A percentile compares a stretch with the other conserved stretches of the same genome.
Evolutionary conservation across 768 basidiomycete genomes (phyloP).

Genomic region (Lyophyllum decastes): DNA sequence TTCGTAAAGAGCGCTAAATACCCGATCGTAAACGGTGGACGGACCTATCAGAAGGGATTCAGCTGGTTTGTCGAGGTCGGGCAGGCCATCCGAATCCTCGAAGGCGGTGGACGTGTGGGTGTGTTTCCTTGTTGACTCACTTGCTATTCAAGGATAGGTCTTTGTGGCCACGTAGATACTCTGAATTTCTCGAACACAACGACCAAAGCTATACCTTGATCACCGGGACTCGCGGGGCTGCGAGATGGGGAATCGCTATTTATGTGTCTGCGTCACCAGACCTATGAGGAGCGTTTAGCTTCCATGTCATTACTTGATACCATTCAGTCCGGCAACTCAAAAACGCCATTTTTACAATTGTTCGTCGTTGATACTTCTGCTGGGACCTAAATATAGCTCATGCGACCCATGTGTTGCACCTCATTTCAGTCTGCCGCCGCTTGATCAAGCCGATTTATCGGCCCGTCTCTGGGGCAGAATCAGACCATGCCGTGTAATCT

Average conservation of each 20-base stretch:
- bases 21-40: constrained; percentile 39
- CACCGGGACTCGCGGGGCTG: neutral
- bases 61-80: constrained; percentile 71
- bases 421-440: neutral
- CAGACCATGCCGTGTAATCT: neutral
- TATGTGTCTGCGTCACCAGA: neutral
- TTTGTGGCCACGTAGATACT: neutral
- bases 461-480: neutral
- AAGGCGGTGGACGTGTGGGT: constrained; percentile 49
- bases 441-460: neutral
- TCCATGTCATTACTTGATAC: neutral
- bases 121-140: constrained; percentile 45
- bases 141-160: neutral
- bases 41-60: constrained; percentile 57
- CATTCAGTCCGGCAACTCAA: neutral
- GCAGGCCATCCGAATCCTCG: constrained; percentile 63
- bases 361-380: neutral
- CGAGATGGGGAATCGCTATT: neutral
- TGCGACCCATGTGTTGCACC: neutral
- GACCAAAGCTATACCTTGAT: neutral
- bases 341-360: neutral
- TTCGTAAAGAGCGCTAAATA: constrained; percentile 44
- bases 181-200: neutral
- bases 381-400: neutral
- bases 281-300: neutral